Conservation (phyloP, 169 alveolate species). For the Plasmodium vinckei region DNA sequence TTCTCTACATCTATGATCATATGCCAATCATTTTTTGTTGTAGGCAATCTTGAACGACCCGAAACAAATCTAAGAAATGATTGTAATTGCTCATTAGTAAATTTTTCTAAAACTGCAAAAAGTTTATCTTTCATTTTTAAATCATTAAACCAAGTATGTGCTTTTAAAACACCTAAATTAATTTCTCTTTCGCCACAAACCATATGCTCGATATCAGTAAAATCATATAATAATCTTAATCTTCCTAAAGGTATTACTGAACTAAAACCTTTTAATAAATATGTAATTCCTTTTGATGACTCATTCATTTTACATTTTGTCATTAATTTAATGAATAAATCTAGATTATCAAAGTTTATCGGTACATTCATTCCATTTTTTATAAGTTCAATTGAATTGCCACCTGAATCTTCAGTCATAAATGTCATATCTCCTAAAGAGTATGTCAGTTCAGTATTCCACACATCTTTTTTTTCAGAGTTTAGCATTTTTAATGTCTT, state of each 20-base stretch:
- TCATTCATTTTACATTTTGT: slow-evolving; percentile 89
- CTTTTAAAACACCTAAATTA: slow-evolving; percentile 87
- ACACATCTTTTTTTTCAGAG: slow-evolving; percentile 69
- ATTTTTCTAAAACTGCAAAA: slow-evolving; percentile 88
- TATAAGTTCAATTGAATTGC: slow-evolving; percentile 80
- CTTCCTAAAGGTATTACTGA: slow-evolving; percentile 93
- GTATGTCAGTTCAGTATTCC: slow-evolving; percentile 54
- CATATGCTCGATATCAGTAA: slow-evolving; percentile 87
- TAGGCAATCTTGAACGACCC: slow-evolving; percentile 93
- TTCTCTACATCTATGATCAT: slow-evolving; percentile 89
- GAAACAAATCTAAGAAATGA: slow-evolving; percentile 92
- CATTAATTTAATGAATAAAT: slow-evolving; percentile 86
- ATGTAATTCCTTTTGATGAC: slow-evolving; percentile 84
- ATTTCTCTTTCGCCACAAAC: slow-evolving; percentile 93
- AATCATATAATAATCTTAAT: slow-evolving; percentile 88
- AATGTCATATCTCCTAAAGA: slow-evolving; percentile 85
- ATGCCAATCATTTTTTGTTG: slow-evolving; percentile 90
- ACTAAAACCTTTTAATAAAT: slow-evolving; percentile 89
- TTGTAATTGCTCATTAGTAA: slow-evolving; percentile 90
- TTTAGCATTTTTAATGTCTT: slow-evolving; percentile 83
- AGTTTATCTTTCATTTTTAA: slow-evolving; percentile 86
- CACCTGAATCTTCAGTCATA: slow-evolving; percentile 81
- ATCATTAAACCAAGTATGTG: slow-evolving; percentile 90
- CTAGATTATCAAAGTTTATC: slow-evolving; percentile 86
- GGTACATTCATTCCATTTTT: slow-evolving; percentile 85